Evolutionary conservation across 805 yeast species (phyloP), one percentile per base, ranked within the genome.

Genomic region (Nakazawaea ishiwadae): DNA sequence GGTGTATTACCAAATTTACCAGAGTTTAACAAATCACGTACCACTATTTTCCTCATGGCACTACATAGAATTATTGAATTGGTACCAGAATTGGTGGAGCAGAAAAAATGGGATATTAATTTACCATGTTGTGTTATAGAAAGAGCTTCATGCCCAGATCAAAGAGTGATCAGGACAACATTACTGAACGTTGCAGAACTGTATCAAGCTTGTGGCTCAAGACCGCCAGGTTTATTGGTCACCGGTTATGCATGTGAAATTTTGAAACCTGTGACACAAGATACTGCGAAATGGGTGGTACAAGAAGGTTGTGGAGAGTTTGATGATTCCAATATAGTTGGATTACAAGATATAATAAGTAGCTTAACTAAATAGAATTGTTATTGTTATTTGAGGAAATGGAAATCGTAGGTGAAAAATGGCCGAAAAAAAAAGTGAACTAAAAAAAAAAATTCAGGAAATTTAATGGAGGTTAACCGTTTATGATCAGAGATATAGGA

Each of bases 101-200:
- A 66, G 2, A 71, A 70, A 32, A 63, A 68, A 0, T 91, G 96
- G 96, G 81, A 80, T 39, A 61, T 68, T 1, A 66, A 72, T 15
- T 67, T 84, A 6, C 96, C 97, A 0, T 86, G 85, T 21, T 88
- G 93, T 2, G 79, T 90, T 17, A 78, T 91, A 2, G 98, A 91
- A 59, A 71, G 97, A 44, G 96, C 96, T 0, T 81, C 93, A 12
- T 89, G 97, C 60, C 89, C 93, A 0, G 98, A 90, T 56, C 97
- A 91, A 63, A 63, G 98, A 42, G 73, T 90, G 4, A 78, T 89
- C 3, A 68, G 96, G 48, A 85, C 96, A 0, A 73, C 77, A 0
- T 63, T 91, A 33, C 68, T 69, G 39, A 63, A 82, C 47, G 77
- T 88, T 1, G 82, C 83, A 0, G 79, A 71, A 32, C 95, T 93